Percentiles rank a stretch among this genome's conserved stretches.
Evolutionary conservation across 176 grass and related monocot genomes (phyloP).

Genomic region (Lolium multiflorum): DNA sequence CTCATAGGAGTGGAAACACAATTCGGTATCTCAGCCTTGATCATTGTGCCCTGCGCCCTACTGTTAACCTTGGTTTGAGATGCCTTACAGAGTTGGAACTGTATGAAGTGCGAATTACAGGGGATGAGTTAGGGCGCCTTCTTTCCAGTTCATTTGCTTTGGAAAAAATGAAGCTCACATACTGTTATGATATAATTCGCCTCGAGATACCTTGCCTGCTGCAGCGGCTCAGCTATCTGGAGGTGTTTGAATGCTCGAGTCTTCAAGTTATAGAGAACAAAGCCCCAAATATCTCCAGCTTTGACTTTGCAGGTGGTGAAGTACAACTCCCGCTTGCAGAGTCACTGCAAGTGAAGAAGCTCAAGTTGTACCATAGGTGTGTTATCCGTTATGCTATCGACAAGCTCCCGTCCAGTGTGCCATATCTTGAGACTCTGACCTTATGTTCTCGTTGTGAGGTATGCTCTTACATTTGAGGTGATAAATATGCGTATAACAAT

Average conservation of each 20-base stretch:
- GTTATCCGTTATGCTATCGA: background rate
- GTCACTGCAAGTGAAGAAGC: background rate
- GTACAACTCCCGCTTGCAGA: background rate
- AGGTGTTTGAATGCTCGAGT: background rate
- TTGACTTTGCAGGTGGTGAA: background rate
- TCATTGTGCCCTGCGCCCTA: background rate
- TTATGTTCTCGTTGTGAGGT: background rate
- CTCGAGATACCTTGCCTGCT: slow-evolving; percentile 1
- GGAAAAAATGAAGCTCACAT: background rate
- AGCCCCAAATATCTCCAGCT: background rate
- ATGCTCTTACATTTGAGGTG: background rate
- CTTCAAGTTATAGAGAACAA: slow-evolving; percentile 10
- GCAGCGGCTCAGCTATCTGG: background rate
- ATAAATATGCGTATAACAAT: background rate
- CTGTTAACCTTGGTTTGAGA: background rate
- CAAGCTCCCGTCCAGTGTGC: slow-evolving; percentile 14
- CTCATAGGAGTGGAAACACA: background rate
- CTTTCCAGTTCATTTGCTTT: background rate
- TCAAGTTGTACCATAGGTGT: background rate
- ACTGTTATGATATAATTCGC: background rate
- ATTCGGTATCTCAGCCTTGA: background rate
- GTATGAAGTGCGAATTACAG: background rate
- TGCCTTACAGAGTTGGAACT: background rate
- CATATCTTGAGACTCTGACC: slow-evolving; percentile 33
- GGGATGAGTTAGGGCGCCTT: background rate